phyloP scores from a whole-genome alignment of 768 basidiomycete species.

The Calocybe indica region DNA sequence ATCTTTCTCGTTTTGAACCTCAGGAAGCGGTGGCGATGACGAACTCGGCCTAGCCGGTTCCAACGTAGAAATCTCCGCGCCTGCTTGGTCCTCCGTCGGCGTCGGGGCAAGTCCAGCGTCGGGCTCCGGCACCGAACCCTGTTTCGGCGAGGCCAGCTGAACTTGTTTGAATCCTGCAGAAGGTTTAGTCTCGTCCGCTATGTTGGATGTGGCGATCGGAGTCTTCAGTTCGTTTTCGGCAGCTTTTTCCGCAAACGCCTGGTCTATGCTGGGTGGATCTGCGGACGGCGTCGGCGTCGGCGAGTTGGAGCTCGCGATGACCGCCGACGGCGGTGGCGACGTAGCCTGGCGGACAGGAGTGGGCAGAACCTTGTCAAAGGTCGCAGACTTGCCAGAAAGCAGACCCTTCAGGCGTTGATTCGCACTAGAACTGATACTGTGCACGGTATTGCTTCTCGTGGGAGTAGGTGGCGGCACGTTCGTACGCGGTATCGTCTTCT shows the following conservation, averaged over 20 bases:
- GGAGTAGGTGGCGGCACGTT: slow-evolving; percentile 17
- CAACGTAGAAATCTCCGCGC: slow-evolving; percentile 1
- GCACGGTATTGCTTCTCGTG: slow-evolving; percentile 29
- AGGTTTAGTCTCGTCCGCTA: slow-evolving; percentile 2
- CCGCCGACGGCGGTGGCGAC: slow-evolving; percentile 17
- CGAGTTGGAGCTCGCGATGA: slow-evolving; percentile 17
- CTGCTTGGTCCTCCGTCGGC: slow-evolving; percentile 1
- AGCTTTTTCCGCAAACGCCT: slow-evolving; percentile 6
- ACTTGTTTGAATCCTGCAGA: slow-evolving; percentile 16
- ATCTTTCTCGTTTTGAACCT: too few relatives aligned
- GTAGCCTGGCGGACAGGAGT: slow-evolving; percentile 21
- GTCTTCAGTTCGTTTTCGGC: background rate
- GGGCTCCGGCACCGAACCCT: slow-evolving; percentile 14
- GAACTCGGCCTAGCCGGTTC: background rate
- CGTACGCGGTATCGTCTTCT: slow-evolving; percentile 56
- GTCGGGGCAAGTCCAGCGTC: slow-evolving; percentile 6
- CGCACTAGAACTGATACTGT: slow-evolving; percentile 22
- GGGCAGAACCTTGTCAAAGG: slow-evolving; percentile 30
- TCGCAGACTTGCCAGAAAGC: slow-evolving; percentile 31
- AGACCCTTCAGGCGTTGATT: slow-evolving; percentile 44
- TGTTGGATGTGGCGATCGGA: background rate
- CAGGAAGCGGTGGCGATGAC: too few relatives aligned
- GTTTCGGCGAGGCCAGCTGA: slow-evolving; percentile 11
- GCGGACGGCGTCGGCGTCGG: slow-evolving; percentile 13
- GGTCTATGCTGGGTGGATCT: slow-evolving; percentile 5